Evolutionary conservation across 2,329 filamentous ascomycete species (phyloP), one percentile per base, ranked within the genome.

Genomic region (Talaromyces sp.): DNA sequence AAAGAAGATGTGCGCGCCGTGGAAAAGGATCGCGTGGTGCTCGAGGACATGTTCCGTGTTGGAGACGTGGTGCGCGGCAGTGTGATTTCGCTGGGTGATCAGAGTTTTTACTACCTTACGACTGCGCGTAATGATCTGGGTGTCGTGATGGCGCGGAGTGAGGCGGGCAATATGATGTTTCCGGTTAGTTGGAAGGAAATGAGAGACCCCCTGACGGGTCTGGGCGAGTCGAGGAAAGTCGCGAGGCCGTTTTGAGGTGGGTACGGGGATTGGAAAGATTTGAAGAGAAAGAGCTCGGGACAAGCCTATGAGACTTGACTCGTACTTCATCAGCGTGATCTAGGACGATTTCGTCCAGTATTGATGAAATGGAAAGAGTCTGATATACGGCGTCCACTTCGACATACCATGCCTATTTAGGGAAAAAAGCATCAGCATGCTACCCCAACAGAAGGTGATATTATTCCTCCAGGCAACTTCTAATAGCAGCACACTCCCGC

Each of bases 181-280:
- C 93, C 95, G 1, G 85, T 96, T 60, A 96, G 88, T 76, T 99
- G 95, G 95, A 96, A 89, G 79, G 93, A 98, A 78, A 96, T 96
- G 79, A 85, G 85, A 71, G 93, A 98, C 79, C 86, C 88, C 0
- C 86, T 89, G 70, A 96, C 89, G 7, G 92, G 92, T 3, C 72
- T 81, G 53, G 86, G 82, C 67, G 95, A 98, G 82, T 78, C 79
- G 66, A 87, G 95, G 74, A 99, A 99, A 81, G 95, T 97, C 62
- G 95, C 95, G 22, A 95, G 96, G 78, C 95, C 95, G 28, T 90
- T 90, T 71, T 95, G 84, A 90, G 36, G 8, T 5, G 17, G 6
- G 33, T 6, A 36, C 13, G 3, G 10, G 11, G 33, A 9, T 5
- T 15, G 5, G 13, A 17, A 39, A n/a, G 17, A 39, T 39, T 39